Conservation (phyloP, 148 eudicot species). For the Chenopodium berlandieri region DNA sequence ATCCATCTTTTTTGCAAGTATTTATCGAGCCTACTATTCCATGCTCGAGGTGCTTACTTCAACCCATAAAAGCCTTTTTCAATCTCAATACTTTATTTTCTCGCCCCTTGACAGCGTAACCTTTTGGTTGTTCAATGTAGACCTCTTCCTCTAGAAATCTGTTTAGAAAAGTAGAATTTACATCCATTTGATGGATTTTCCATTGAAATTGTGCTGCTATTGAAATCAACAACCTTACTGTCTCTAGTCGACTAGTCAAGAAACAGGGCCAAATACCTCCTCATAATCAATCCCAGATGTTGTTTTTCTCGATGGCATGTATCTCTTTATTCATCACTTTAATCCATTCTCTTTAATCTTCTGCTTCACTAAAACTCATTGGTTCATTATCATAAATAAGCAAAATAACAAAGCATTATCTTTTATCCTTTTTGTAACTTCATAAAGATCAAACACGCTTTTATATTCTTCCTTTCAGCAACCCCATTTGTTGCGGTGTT, state of each 20-base stretch:
- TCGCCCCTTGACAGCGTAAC: no score
- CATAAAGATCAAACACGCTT: neutral
- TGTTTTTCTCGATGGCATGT: neutral
- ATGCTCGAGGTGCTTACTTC: neutral
- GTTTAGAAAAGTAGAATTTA: neutral
- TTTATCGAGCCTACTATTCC: neutral
- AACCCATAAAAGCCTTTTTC: neutral
- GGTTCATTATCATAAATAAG: neutral
- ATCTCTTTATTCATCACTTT: neutral
- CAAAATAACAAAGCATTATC: neutral
- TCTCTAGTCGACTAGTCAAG: neutral
- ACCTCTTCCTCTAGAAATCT: neutral
- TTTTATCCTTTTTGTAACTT: no score
- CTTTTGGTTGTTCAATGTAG: no score
- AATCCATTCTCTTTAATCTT: neutral
- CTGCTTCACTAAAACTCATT: neutral
- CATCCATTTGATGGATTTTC: constrained; percentile 9
- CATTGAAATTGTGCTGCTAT: neutral
- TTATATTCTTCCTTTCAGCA: no score
- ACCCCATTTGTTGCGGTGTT: neutral
- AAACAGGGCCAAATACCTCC: neutral
- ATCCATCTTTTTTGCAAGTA: neutral
- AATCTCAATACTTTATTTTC: neutral
- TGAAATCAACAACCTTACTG: neutral
- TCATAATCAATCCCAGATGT: neutral